phyloP scores from a whole-genome alignment of 2,329 filamentous ascomycete genomes.

The Hypoxylon sp. region DNA sequence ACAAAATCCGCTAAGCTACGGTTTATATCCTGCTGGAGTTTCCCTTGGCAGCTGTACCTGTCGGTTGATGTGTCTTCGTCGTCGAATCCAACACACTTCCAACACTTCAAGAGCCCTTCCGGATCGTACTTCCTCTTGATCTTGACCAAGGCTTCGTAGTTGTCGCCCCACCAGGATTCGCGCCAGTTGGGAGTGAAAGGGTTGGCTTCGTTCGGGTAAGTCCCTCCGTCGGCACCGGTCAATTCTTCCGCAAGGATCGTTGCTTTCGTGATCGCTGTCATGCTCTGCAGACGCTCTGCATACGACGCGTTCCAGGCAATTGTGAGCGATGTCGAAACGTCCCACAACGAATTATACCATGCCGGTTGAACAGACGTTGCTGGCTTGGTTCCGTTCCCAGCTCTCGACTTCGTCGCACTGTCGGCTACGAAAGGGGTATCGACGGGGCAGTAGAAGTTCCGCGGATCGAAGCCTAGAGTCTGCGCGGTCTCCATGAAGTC shows the following conservation, averaged over 20 bases:
- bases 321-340: constrained; percentile 24
- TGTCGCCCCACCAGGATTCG: constrained; percentile 52
- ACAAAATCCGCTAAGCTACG: constrained; percentile 1
- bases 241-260: constrained; percentile 37
- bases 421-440: constrained; percentile 41
- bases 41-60: constrained; percentile 37
- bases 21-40: constrained; percentile 33
- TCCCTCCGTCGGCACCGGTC: constrained; percentile 51
- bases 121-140: constrained; percentile 54
- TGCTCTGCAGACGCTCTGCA: constrained; percentile 35
- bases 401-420: not conserved
- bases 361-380: constrained; percentile 40
- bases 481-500: constrained; percentile 13
- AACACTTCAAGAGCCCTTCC: constrained; percentile 49
- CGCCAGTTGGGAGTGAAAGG: constrained; percentile 53
- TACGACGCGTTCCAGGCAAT: constrained; percentile 41
- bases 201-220: constrained; percentile 58
- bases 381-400: not conserved
- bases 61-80: constrained; percentile 35
- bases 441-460: constrained; percentile 40
- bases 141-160: constrained; percentile 50
- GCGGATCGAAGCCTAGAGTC: constrained; percentile 34
- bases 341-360: constrained; percentile 44
- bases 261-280: constrained; percentile 33
- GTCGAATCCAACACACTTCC: constrained; percentile 46